Evolutionary conservation across 129 eudicot genomes (phyloP).

Genomic region (Logfia minima): DNA sequence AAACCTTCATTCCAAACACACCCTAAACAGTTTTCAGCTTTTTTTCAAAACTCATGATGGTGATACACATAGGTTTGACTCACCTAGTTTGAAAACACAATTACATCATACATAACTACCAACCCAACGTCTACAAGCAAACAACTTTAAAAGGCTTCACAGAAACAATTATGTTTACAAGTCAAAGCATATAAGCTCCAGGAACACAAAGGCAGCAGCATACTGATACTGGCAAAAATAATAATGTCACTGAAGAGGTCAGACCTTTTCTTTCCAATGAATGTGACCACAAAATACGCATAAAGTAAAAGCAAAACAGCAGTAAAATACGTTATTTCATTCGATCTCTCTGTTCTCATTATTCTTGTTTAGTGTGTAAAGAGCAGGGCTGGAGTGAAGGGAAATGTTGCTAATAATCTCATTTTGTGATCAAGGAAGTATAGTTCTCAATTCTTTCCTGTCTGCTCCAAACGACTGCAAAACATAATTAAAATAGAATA

Average conservation of each 20-base stretch:
- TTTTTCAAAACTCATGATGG: no score
- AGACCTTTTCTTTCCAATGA: slow-evolving; percentile 3
- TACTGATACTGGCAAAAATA: not conserved
- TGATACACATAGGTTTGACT: no score
- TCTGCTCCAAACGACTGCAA: slow-evolving; percentile 89
- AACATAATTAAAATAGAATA: slow-evolving; percentile 1
- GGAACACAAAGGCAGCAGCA: not conserved
- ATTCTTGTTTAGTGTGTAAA: slow-evolving; percentile 10
- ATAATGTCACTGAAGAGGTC: not conserved
- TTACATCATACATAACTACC: not conserved
- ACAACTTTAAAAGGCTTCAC: not conserved
- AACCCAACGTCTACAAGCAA: not conserved
- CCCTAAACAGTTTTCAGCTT: no score
- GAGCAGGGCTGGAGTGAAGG: not conserved
- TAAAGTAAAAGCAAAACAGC: slow-evolving; percentile 10
- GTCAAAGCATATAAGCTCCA: not conserved
- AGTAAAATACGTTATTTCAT: slow-evolving; percentile 16
- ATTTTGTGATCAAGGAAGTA: slow-evolving; percentile 56
- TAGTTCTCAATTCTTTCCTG: slow-evolving; percentile 74
- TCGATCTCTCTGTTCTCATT: slow-evolving; percentile 33
- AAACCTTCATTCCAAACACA: no score
- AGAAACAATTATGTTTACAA: not conserved
- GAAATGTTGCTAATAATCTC: slow-evolving; percentile 1
- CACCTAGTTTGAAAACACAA: not conserved
- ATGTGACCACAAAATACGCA: slow-evolving; percentile 3